Evolutionary conservation across 2,329 filamentous ascomycete species (phyloP), one percentile per base, ranked within the genome.

Genomic region (Cercospora citrullina): DNA sequence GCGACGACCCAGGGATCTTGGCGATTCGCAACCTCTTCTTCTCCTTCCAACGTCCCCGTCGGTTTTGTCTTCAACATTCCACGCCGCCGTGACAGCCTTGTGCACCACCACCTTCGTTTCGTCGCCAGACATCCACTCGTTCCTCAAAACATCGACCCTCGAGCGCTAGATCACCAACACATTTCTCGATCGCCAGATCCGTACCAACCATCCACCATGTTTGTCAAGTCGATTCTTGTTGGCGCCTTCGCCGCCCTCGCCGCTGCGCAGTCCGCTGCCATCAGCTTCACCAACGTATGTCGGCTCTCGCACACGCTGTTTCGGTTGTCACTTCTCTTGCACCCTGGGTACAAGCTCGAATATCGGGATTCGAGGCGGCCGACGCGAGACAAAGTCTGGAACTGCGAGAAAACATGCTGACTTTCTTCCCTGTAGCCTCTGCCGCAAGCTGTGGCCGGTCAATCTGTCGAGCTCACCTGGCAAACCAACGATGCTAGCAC

Each of bases 281-380:
- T 87, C 60, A 76, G 79, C 69, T 89, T 87, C 80, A 87, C 86
- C 69, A 79, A 81, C 53, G 83, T 84, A 42, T 14, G 21, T 63
- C 31, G 16, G 16, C 14, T 45, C 30, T 21, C 7, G 28, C 14
- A 1, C 18, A 14, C 5, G 36, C 36, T 39, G 36, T 39, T 6
- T 39, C 36, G 16, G 36, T 1, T 39, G 36, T 39, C 36, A n/a
- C 36, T 39, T 39, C 36, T 4, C n/a, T 16, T 39, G 2, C 14
- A n/a, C 36, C 16, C 7, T 39, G 36, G 14, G 16, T 8, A 8
- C 36, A 39, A n/a, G 36, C 36, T 39, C 36, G 36, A 39, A 39
- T 39, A n/a, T 39, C 36, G 7, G 36, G 3, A n/a, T 39, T 14
- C 36, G 36, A 39, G 36, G 16, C 16, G 36, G 36, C 36, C 36